Base-by-base conservation (phyloP, 2,329 filamentous ascomycete species). In the Xenoacremonium recifei region DNA sequence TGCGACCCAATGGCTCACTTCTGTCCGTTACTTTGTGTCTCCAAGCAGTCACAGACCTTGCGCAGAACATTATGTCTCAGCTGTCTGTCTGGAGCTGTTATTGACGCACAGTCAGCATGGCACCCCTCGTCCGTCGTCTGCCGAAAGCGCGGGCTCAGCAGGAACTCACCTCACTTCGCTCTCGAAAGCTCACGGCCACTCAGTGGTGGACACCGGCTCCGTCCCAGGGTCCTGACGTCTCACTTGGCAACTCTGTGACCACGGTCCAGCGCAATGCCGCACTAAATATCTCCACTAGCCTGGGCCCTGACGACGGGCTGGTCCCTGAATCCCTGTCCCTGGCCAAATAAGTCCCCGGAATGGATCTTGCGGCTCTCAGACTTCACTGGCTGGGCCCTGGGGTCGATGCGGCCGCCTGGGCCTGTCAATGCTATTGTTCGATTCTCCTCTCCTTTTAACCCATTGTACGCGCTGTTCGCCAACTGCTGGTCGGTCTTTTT, bases 381-480 rank as follows among this genome's bases (percentile, higher is more conserved):
- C 33, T 38, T 21, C 21, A 31, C 11, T 40, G 40, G 48, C 42
- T 45, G 40, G 50, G 49, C 53, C 50, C 51, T 46, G 53, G 44
- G 55, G 39, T 56, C 41, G 43, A 33, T 25, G 31, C 41, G 35
- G 19, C 32, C 36, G 20, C 30, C 25, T 33, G 33, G 34, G 45
- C 48, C 35, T 35, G 35, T 39, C 18, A 31, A 35, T 44, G 40
- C 17, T 45, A 54, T 53, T 54, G 45, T 53, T 47, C 41, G 35
- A 33, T 41, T 44, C n/a, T n/a, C n/a, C n/a, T 52, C 55, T 56
- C 55, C 53, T 58, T 58, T 57, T 58, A 58, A 58, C 38, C 47
- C 36, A 45, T 41, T 37, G 39, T 34, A 36, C 44, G 52, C 55
- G 42, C 55, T 41, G 37, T 45, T 47, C 44, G 38, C 21, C 42